Evolutionary conservation across 306 rosid species (phyloP).

Genomic region (Mucuna pruriens): DNA sequence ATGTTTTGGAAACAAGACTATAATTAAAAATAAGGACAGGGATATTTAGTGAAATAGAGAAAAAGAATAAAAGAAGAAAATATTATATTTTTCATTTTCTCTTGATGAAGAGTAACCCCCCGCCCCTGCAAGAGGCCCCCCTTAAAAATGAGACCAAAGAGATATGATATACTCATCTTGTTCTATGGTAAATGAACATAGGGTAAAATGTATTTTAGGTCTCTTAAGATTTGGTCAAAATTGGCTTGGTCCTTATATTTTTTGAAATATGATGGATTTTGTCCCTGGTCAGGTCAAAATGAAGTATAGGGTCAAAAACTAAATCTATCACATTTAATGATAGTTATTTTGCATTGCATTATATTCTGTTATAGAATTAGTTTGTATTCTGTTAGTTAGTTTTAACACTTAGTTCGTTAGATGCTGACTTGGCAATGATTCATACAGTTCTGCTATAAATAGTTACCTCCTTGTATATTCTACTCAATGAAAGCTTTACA

Average conservation of each 20-base stretch:
- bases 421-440: no score
- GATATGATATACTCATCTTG: neutral
- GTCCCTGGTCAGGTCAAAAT: neutral
- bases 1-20: neutral
- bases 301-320: neutral
- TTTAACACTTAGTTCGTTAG: no score
- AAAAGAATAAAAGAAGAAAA: neutral
- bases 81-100: neutral
- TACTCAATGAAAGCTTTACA: no score
- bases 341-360: no score
- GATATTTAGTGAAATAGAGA: neutral
- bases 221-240: neutral
- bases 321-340: no score
- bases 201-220: neutral
- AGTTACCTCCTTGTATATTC: no score
- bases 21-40: neutral
- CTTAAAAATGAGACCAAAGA: neutral
- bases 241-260: neutral
- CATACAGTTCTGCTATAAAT: no score
- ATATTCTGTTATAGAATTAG: no score
- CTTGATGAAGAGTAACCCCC: neutral
- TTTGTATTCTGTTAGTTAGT: no score
- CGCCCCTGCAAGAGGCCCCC: neutral
- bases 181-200: neutral
- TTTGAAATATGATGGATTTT: neutral